These are phyloP conservation scores for Chlamydomonas asymmetrica DNA, from an alignment of 139 green algal species.

Conservation along the genomic window DNA sequence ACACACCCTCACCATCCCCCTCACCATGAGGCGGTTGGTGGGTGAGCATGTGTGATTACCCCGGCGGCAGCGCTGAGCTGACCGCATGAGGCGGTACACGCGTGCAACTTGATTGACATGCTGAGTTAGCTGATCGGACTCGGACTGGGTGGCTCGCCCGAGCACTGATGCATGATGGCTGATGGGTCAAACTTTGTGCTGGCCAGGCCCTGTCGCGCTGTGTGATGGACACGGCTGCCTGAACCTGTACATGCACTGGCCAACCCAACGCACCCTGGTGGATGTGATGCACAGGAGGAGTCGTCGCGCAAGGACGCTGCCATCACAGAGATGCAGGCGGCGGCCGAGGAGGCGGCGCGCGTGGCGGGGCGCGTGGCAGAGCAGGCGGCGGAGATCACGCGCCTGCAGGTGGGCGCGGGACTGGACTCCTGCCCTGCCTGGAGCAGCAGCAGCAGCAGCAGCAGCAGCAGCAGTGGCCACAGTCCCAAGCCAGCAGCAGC, in stretches of 20 bases:
- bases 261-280: background rate
- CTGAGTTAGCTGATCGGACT: background rate
- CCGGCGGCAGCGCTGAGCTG: too few relatives aligned
- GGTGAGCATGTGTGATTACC: too few relatives aligned
- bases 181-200: background rate
- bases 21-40: too few relatives aligned
- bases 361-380: background rate
- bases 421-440: too few relatives aligned
- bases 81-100: background rate
- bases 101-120: background rate
- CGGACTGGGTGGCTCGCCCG: too few relatives aligned
- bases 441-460: too few relatives aligned
- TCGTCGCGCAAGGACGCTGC: constrained; percentile 6
- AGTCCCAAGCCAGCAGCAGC: too few relatives aligned
- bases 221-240: background rate
- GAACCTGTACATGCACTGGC: background rate
- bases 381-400: constrained; percentile 27
- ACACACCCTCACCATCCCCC: too few relatives aligned
- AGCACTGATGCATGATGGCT: background rate
- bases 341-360: constrained; percentile 4
- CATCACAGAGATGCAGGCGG: constrained; percentile 20
- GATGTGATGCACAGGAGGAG: constrained; percentile 10
- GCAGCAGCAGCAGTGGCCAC: too few relatives aligned
- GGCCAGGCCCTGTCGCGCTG: background rate
- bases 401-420: constrained; percentile 29